Conservation (phyloP, 129 eudicot genomes). For the Flaveria robusta region DNA sequence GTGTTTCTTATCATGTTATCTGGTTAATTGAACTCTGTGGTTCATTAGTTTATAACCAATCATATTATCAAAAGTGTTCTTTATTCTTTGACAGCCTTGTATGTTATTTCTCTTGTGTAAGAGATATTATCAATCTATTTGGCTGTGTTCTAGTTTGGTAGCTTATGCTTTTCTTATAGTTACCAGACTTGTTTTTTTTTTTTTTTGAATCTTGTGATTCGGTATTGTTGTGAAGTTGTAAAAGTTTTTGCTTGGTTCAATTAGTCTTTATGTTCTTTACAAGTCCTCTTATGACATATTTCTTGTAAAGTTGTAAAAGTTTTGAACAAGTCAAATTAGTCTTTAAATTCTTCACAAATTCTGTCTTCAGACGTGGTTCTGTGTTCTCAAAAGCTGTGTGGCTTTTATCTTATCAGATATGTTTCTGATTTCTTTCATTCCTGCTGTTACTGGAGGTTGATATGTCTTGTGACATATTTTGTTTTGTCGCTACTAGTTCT, state of each 20-base stretch:
- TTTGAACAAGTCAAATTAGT: neutral
- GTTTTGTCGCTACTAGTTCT: too few species aligned
- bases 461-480: too few species aligned
- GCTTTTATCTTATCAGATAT: too few species aligned
- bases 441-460: too few species aligned
- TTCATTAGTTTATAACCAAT: neutral
- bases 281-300: too few species aligned
- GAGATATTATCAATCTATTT: too few species aligned
- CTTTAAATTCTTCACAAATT: neutral
- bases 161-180: too few species aligned
- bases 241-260: neutral
- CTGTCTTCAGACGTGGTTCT: neutral
- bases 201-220: neutral
- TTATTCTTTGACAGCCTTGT: neutral
- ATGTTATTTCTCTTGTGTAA: too few species aligned
- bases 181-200: neutral
- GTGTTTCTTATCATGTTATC: too few species aligned
- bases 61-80: neutral
- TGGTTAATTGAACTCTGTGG: neutral
- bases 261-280: neutral
- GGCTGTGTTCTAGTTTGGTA: neutral
- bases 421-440: neutral
- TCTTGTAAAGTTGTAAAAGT: neutral
- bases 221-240: neutral
- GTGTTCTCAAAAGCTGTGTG: neutral